Percentiles rank a stretch among this genome's conserved stretches.
These are phyloP conservation scores for Hypoxylon sp. DNA, from an alignment of 2,329 filamentous ascomycete species.

Conservation along the genomic window DNA sequence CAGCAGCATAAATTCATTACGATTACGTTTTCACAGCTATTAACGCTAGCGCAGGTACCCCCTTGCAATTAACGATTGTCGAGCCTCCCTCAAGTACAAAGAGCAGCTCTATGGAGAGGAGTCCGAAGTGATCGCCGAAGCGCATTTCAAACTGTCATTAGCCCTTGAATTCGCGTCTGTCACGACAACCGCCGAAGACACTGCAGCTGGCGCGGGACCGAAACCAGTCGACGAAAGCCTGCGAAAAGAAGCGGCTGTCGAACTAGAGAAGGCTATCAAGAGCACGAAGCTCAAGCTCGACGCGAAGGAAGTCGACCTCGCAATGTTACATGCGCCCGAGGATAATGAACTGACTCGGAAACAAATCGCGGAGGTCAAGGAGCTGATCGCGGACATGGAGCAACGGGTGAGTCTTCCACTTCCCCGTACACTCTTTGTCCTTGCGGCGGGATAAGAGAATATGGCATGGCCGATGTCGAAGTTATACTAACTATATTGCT, in stretches of 20 bases:
- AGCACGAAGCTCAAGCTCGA: constrained; percentile 80
- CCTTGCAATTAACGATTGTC: constrained; percentile 88
- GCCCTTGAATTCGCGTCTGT: constrained; percentile 94
- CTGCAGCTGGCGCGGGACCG: constrained; percentile 59
- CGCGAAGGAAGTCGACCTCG: constrained; percentile 77
- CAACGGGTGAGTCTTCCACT: constrained; percentile 69
- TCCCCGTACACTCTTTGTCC: constrained; percentile 48
- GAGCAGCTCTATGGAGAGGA: constrained; percentile 83
- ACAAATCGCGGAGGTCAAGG: constrained; percentile 80
- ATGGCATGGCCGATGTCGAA: constrained; percentile 12
- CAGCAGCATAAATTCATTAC: constrained; percentile 19
- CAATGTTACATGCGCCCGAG: constrained; percentile 73
- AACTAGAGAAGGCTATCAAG: constrained; percentile 81
- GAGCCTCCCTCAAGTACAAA: constrained; percentile 83
- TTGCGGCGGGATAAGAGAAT: constrained; percentile 34
- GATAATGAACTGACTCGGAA: constrained; percentile 75
- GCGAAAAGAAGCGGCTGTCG: constrained; percentile 77
- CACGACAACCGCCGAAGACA: constrained; percentile 70
- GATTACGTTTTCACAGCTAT: constrained; percentile 23
- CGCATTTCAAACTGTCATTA: constrained; percentile 95
- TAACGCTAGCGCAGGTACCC: constrained; percentile 70
- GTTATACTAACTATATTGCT: constrained; percentile 37
- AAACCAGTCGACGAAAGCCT: constrained; percentile 77
- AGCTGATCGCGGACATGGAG: constrained; percentile 84
- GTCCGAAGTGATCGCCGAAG: constrained; percentile 90